Base-by-base conservation (phyloP, 225 moss, liverwort and hornwort genomes). In the Straminergon stramineum region DNA sequence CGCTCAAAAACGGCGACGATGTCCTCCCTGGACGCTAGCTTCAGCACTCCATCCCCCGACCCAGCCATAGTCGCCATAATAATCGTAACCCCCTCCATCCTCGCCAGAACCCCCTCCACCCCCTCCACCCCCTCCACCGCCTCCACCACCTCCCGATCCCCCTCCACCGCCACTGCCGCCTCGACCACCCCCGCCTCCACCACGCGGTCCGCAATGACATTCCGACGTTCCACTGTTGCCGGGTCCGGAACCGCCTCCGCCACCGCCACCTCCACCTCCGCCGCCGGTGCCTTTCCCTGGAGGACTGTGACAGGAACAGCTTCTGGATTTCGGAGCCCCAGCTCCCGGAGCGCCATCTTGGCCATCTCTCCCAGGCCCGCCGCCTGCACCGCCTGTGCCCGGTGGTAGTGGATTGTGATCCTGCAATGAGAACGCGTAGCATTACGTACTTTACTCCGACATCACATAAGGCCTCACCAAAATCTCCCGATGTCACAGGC, bases 331-430 rank as follows among this genome's bases (percentile, higher is more conserved):
- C 26, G 82, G 89, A 81, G 83, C 77, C 21, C 71, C 89, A 39
- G 75, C 81, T 31, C 92, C 91, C 0, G 92, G 93, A 8, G 83
- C 10, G 19, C 93, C 93, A 32, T 88, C 88, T 84, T 93, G 92
- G 27, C 93, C 93, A 53, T 92, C 89, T 61, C 75, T 86, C 14
- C 93, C 92, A 37, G 91, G 88, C 13, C 88, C 83, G 14, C 93
- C 93, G 35, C 92, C 93, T 26, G 86, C 92, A 57, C 92, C 93
- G 31, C 93, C 93, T 37, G 90, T 61, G 84, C 93, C 93, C n/a
- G 93, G 91, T 34, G 89, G 74, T 5, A 77, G 37, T 17, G 78
- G 41, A 51, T 45, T 86, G n/a, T 75, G 78, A 45, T 43, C 88
- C 91, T 91, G 78, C 85, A 65, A n/a, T 83, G 45, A 84, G 75